Percentiles rank a stretch among this genome's conserved stretches.
Evolutionary conservation across 2,329 filamentous ascomycete genomes (phyloP).

Genomic region (Ophiocordyceps unilateralis): DNA sequence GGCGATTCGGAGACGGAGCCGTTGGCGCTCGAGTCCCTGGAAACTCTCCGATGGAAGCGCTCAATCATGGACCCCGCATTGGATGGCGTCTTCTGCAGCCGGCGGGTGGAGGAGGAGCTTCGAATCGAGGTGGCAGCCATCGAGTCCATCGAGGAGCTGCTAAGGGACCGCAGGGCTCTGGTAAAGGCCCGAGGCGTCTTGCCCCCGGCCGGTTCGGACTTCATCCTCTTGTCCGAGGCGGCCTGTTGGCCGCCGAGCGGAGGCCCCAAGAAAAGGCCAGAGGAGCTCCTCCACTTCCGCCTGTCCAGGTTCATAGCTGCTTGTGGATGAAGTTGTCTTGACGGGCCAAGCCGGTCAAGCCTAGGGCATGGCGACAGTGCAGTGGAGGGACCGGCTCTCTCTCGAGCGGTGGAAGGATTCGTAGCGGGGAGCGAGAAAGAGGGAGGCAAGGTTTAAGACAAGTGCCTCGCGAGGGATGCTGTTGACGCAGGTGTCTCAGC

Average conservation of each 20-base stretch:
- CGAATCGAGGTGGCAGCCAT: constrained; percentile 14
- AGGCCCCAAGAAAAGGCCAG: constrained; percentile 10
- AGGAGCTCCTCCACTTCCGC: constrained; percentile 18
- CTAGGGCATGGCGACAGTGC: constrained; percentile 1
- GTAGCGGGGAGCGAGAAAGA: background rate
- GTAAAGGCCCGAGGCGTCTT: constrained; percentile 19
- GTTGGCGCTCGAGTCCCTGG: constrained; percentile 16
- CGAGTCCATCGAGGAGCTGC: constrained; percentile 23
- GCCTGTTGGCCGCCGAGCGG: constrained; percentile 7
- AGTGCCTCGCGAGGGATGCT: constrained; percentile 1
- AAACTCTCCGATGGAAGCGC: constrained; percentile 22
- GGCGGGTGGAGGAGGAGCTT: constrained; percentile 14
- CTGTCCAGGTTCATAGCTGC: constrained; percentile 14
- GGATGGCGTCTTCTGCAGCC: constrained; percentile 20
- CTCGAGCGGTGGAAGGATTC: background rate
- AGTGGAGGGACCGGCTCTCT: background rate
- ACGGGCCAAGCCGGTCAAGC: background rate
- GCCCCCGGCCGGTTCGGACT: constrained; percentile 10
- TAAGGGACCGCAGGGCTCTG: constrained; percentile 20
- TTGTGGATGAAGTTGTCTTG: background rate
- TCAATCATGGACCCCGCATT: constrained; percentile 23
- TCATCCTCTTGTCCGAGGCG: constrained; percentile 5
- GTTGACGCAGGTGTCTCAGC: constrained; percentile 7
- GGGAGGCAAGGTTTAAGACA: background rate
- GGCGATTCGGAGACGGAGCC: constrained; percentile 13